Base-by-base conservation (phyloP, 257 asterid genomes). In the Avicennia marina region DNA sequence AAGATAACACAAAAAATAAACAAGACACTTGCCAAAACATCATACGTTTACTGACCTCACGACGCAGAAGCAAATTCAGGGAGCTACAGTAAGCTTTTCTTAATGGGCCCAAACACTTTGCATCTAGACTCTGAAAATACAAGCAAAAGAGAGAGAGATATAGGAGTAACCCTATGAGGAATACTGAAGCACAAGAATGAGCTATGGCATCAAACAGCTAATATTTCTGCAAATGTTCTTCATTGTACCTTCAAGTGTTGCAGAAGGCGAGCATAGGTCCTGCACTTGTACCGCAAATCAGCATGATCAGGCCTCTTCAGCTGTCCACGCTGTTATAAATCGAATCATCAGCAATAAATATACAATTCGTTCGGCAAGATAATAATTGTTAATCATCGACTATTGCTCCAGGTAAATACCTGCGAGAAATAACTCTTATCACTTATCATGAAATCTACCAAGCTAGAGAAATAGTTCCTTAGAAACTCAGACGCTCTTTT, bases 1-100 rank as follows among this genome's bases (percentile, higher is more conserved):
- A 45, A 55, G 50, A 39, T 60, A 44, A 43, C 46, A 44, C 27
- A 53, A 11, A 58, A 33, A 62, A 67, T 53, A 22, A 56, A 69
- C 29, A 56, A 45, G 73, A 42, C 46, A 5, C n/a, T 60, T 63
- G 60, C 60, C 21, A 51, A 72, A 64, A 63, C 46, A 60, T 34
- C 22, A 70, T 66, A 5, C 56, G 59, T 63, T 46, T 50, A 62
- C 94, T 62, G 54, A 91, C 99, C 99, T 89, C 99, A 42, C 94
- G 90, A 44, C 99, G 95, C 58, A 93, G 77, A 67, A 93, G 97
- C 66, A 93, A 79, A 74, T 93, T 93, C 75, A 89, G 75, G 58
- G 99, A 93, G 84, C 91, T 82, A 83, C 99, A 93, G 70, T 93
- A 93, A 41, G 96, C 99, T 84, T 93, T 93, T 76, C 97, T 72